Evolutionary conservation across 306 rosid species (phyloP).

Genomic region (Vicia villosa): DNA sequence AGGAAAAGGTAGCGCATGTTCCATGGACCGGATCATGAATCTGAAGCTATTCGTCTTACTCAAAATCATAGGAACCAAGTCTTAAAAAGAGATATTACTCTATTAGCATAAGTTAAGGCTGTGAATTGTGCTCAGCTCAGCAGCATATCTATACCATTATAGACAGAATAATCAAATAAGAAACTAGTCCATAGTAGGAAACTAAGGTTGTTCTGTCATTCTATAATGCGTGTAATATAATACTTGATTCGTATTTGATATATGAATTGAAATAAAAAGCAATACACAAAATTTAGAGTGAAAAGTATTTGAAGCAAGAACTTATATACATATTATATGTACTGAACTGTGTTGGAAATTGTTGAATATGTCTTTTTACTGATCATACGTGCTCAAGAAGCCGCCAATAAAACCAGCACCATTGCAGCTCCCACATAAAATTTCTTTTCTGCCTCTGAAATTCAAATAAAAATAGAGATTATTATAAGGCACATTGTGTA

Average conservation of each 20-base stretch:
- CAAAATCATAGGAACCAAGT: not conserved
- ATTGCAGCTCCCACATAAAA: constrained; percentile 62
- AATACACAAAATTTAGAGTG: not conserved
- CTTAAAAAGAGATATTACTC: not conserved
- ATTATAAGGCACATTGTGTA: not conserved
- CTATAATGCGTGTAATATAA: not conserved
- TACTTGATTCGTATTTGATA: not conserved
- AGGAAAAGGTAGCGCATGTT: not conserved
- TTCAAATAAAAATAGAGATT: not conserved
- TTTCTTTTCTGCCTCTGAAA: constrained; percentile 54
- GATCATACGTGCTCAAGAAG: constrained; percentile 60
- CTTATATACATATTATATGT: not conserved
- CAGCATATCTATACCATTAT: not conserved
- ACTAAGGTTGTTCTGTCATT: not conserved
- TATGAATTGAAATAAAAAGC: not conserved
- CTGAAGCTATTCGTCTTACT: not conserved
- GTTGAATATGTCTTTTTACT: constrained; percentile 29
- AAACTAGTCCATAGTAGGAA: not conserved
- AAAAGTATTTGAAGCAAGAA: constrained; percentile 9
- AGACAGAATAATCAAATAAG: not conserved
- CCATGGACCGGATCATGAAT: too few species aligned
- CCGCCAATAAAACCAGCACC: constrained; percentile 62
- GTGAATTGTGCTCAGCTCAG: not conserved
- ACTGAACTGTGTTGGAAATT: not conserved
- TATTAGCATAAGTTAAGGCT: constrained; percentile 2